Evolutionary conservation across 306 rosid genomes (phyloP).

Genomic region (Prunus persica): DNA sequence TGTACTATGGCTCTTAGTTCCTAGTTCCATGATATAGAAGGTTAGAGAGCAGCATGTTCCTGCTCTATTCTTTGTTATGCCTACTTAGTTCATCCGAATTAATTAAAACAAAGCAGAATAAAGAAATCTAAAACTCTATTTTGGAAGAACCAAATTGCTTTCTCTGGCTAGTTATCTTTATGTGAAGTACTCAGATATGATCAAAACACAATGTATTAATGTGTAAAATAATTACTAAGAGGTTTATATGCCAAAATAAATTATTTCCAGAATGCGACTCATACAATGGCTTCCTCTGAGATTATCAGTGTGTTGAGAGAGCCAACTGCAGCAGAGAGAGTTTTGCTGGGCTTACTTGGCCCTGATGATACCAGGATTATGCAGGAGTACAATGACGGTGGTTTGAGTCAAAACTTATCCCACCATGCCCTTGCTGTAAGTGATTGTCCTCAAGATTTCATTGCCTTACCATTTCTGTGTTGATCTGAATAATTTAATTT

Average conservation of each 20-base stretch:
- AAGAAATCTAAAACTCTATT: neutral
- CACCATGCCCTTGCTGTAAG: slow-evolving; percentile 9
- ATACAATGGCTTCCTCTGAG: neutral
- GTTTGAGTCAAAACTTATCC: neutral
- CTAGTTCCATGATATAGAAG: neutral
- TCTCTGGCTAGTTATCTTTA: no score
- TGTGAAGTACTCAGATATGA: neutral
- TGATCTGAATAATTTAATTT: neutral
- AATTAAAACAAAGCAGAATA: neutral
- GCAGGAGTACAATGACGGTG: neutral
- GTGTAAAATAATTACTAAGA: neutral
- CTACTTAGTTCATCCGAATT: no score
- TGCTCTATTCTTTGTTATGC: no score
- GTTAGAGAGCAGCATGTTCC: neutral
- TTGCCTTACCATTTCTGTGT: neutral
- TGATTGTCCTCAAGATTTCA: slow-evolving; percentile 1
- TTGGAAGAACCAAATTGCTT: neutral
- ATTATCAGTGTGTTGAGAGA: neutral
- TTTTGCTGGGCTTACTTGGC: slow-evolving; percentile 4
- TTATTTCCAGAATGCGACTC: neutral
- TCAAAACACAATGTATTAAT: neutral
- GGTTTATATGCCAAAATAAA: neutral
- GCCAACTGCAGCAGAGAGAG: neutral
- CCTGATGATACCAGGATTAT: slow-evolving; percentile 2
- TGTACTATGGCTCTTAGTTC: no score